Percentiles rank a stretch among this genome's conserved stretches.
Conservation (phyloP, 768 basidiomycete species). For the Rhodosporidiobolus odoratus region DNA sequence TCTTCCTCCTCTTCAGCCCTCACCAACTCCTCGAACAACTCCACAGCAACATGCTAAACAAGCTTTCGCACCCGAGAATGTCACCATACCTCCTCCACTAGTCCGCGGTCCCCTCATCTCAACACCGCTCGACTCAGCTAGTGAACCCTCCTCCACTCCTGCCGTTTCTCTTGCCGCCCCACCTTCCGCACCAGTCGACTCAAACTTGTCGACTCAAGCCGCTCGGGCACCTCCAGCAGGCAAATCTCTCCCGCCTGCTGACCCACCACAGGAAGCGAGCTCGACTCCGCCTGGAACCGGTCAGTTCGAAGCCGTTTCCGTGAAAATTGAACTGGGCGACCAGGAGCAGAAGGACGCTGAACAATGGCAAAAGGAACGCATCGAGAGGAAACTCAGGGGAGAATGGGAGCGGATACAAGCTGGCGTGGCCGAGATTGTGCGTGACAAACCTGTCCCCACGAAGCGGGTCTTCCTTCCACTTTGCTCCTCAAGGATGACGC, state of each 20-base stretch:
- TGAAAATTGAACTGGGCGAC: slow-evolving; percentile 25
- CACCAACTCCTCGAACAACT: not conserved
- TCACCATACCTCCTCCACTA: not conserved
- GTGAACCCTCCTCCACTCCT: not conserved
- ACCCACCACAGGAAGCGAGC: not conserved
- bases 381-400: slow-evolving; percentile 61
- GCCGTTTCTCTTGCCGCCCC: not conserved
- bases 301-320: slow-evolving; percentile 7
- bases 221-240: not conserved
- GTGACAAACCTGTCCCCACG: too few relatives aligned
- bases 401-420: slow-evolving; percentile 70
- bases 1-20: not conserved
- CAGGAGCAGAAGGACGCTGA: slow-evolving; percentile 54
- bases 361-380: slow-evolving; percentile 71
- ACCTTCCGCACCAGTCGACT: not conserved
- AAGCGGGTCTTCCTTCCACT: not conserved
- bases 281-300: not conserved
- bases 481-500: too few relatives aligned
- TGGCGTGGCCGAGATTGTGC: slow-evolving; percentile 61
- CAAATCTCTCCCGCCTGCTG: not conserved
- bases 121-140: not conserved
- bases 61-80: slow-evolving; percentile 13
- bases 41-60: slow-evolving; percentile 7
- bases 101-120: slow-evolving; percentile 20
- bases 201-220: too few relatives aligned